Evolutionary conservation across 140 eudicot species (phyloP).

Genomic region (Stevia rebaudiana): DNA sequence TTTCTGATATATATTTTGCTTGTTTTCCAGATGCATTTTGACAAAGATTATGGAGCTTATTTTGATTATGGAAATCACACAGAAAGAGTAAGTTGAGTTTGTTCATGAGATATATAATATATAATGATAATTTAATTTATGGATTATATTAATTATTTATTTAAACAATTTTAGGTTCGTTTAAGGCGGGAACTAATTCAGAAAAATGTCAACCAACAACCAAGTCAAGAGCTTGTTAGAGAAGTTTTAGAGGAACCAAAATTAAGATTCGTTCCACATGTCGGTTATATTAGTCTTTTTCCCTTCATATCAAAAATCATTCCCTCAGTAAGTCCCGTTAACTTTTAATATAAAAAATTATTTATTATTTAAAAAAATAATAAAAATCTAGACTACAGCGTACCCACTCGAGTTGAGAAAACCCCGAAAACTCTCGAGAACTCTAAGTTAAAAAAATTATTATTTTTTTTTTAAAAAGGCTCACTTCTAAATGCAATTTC

Average conservation of each 20-base stretch:
- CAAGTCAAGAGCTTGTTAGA: slow-evolving; percentile 63
- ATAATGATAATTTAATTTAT: not conserved
- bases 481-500: no score
- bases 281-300: slow-evolving; percentile 94
- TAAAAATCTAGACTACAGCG: no score
- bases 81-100: slow-evolving; percentile 51
- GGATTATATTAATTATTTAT: not conserved
- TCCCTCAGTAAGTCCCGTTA: slow-evolving; percentile 75
- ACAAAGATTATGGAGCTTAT: slow-evolving; percentile 61
- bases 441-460: no score
- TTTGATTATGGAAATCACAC: slow-evolving; percentile 96
- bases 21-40: slow-evolving; percentile 77
- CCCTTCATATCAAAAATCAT: slow-evolving; percentile 83
- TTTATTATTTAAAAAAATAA: no score
- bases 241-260: slow-evolving; percentile 73
- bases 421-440: no score
- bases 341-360: not conserved
- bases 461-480: no score
- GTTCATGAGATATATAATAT: slow-evolving; percentile 4
- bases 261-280: slow-evolving; percentile 82
- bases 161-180: slow-evolving; percentile 53
- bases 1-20: not conserved
- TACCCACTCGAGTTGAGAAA: no score
- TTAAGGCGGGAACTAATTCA: slow-evolving; percentile 57
- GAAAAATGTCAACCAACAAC: slow-evolving; percentile 43